Conservation (phyloP, 768 basidiomycete genomes). For the Myochromella boudieri region DNA sequence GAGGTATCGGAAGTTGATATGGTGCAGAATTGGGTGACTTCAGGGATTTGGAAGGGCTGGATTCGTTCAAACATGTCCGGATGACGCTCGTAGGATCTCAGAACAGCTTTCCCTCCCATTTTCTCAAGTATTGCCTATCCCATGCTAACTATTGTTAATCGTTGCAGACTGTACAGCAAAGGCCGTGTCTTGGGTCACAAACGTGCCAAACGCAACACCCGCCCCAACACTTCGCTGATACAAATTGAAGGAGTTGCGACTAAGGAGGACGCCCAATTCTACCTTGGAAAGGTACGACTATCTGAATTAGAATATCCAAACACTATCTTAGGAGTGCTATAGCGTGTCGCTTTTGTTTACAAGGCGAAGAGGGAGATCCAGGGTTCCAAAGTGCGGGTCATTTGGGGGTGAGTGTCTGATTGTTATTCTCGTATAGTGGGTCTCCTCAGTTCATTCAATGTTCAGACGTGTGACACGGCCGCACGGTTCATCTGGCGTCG, state of each 20-base stretch:
- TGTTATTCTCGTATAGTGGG: background rate
- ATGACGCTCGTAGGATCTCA: constrained; percentile 16
- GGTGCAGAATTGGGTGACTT: constrained; percentile 10
- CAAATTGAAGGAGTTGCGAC: constrained; percentile 95
- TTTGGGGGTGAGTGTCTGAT: constrained; percentile 81
- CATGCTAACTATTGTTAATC: constrained; percentile 18
- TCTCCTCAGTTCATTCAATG: background rate
- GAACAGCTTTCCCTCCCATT: background rate
- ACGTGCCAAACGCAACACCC: constrained; percentile 95
- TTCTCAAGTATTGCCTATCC: constrained; percentile 2
- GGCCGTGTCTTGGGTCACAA: constrained; percentile 98
- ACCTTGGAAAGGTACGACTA: constrained; percentile 90
- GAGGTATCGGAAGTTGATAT: constrained; percentile 18
- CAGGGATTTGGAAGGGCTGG: constrained; percentile 38
- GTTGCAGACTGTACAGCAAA: constrained; percentile 85
- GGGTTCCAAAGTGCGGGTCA: constrained; percentile 95
- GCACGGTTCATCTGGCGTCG: constrained; percentile 93
- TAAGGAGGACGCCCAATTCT: constrained; percentile 95
- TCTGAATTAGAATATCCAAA: background rate
- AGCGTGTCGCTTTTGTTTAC: constrained; percentile 99
- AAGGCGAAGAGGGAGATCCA: constrained; percentile 92
- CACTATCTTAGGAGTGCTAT: constrained; percentile 2
- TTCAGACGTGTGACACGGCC: constrained; percentile 85
- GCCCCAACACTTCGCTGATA: constrained; percentile 93
- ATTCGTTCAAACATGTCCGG: constrained; percentile 31